Evolutionary conservation across 2,329 filamentous ascomycete genomes (phyloP), one percentile per base, ranked within the genome.

Genomic region (Venturia oleaginea): DNA sequence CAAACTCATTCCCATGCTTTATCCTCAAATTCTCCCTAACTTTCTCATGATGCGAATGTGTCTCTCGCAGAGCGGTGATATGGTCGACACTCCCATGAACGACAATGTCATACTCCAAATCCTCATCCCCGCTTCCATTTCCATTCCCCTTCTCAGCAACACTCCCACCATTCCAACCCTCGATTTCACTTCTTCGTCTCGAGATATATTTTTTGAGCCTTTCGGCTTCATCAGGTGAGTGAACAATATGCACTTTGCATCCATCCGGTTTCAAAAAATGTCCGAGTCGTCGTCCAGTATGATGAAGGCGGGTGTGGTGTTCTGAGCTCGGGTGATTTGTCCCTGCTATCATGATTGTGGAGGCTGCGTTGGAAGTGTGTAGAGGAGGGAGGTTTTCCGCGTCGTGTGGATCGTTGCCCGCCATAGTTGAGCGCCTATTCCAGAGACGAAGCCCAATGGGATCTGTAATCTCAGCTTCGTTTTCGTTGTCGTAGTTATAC

Each of bases 231-330:
- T 84, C 81, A 1, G 84, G 84, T 1, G 76, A 78, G 3, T 80
- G 73, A 7, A 82, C 82, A 62, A 86, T 80, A 64, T 86, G 80
- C 5, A 86, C 77, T 67, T 79, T 79, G 64, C 78, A 78, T 32
- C 85, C 85, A 70, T 82, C 76, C 0, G 84, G 84, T 59, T 81
- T 78, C 3, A 81, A 70, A 66, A 86, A 83, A 66, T 85, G 80
- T 27, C 80, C 77, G 0, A 83, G 74, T 38, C 78, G 76, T 34
- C 77, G 77, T 1, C 76, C 73, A 1, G 72, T 66, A 59, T 73
- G 68, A 65, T 72, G 71, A 55, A 46, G 54, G n/a, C 32, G 38
- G 15, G 32, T 3, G 24, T 64, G 62, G 34, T 64, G 62, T 55
- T 55, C 51, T 48, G 46, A 48, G 46, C 8, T 48, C 5, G 51